Base-by-base conservation (phyloP, 352 stramenopile species). In the Phytophthora citrophthora region DNA sequence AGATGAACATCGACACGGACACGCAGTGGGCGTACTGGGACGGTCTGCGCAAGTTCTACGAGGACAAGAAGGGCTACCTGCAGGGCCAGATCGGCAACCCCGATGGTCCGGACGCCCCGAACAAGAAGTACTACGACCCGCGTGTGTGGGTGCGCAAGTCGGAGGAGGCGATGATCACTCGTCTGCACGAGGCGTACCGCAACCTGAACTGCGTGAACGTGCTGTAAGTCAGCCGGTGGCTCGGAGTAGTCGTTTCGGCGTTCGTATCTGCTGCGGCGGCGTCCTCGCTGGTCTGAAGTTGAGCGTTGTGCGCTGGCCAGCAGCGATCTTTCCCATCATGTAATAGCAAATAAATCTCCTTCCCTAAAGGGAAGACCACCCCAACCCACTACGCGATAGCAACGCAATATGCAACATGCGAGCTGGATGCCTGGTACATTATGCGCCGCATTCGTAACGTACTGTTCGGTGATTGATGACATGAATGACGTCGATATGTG, bases 1-100 rank as follows among this genome's bases (percentile, higher is more conserved):
- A 99, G 91, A 99, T 99, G 97, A 99, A 99, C 93, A 98, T 99
- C 75, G 97, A 99, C 87, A 99, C 97, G 64, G 97, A 99, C 82
- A 99, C 96, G 61, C 97, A 99, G 88, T 99, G 97, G 96, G 92
- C 95, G 50, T 99, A 98, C 95, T 99, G 97, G 97, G 93, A 99
- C 76, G 97, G 97, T 71, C 88, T 99, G 96, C 93, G 97, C 90
- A 89, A 93, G 72, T 99, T 98, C 75, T 98, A 99, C 83, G 86
- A 95, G 65, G 91, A 93, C 58, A 98, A 99, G 89, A 97, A 98
- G 83, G 96, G 92, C 61, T 99, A 98, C 86, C 75, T 99, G 29
- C 97, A 99, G 76, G 88, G 79, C 79, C 97, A 99, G 82, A 99
- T 99, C 59, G 97, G 97, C 77, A 99, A 99, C 89, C 96, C 97